These are phyloP conservation scores for Blastomyces gilchristii DNA, from an alignment of 2,329 filamentous ascomycete genomes.

Conservation along the genomic window DNA sequence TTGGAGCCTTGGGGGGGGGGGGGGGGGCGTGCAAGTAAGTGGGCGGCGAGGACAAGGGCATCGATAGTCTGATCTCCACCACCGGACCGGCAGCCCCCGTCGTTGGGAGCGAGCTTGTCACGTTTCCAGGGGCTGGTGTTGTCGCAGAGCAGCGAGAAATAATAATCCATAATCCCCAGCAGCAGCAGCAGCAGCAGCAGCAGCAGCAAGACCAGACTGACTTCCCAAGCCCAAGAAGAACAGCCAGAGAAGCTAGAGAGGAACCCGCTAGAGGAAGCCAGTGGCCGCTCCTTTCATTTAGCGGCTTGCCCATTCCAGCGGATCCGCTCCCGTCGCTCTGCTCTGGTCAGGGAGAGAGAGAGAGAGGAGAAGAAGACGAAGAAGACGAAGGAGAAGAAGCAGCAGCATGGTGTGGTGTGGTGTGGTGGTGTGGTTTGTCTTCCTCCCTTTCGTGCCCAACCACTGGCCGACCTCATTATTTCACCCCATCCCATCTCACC, in stretches of 20 bases:
- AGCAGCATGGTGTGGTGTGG: background rate
- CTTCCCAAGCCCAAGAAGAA: too few relatives aligned
- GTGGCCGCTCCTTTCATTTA: background rate
- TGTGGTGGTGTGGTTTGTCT: background rate
- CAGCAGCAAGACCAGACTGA: background rate
- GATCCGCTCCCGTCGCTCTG: constrained; percentile 30
- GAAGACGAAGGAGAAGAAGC: background rate
- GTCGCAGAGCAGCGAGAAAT: background rate
- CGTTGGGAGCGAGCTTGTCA: background rate
- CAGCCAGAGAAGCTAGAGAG: background rate
- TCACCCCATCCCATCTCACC: constrained; percentile 10
- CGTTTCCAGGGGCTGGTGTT: background rate
- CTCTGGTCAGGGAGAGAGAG: constrained; percentile 17
- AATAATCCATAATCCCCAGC: too few relatives aligned
- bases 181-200: background rate
- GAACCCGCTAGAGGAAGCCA: background rate
- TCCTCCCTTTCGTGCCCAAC: background rate
- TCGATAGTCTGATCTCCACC: constrained; percentile 3
- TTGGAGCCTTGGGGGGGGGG: background rate
- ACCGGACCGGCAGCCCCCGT: background rate
- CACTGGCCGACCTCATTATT: background rate
- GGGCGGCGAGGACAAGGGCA: background rate
- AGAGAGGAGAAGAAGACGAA: too few relatives aligned
- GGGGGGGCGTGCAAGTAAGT: too few relatives aligned
- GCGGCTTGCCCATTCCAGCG: constrained; percentile 24